Base-by-base conservation (phyloP, 208 protist genomes). In the Zelonia costaricensis region DNA sequence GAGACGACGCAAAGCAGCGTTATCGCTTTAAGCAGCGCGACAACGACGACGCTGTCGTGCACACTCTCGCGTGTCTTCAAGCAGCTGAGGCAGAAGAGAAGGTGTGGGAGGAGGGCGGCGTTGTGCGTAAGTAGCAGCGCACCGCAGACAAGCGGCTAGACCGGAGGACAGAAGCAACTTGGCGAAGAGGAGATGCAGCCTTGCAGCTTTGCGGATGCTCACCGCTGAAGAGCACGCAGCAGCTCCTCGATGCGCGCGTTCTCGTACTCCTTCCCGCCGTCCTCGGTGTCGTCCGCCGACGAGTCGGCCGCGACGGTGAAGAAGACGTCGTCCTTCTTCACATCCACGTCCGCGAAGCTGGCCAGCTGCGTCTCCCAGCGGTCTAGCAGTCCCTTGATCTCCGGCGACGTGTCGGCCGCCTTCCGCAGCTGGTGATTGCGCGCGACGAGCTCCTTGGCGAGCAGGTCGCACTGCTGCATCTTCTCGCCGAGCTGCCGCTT, bases 401-500 rank as follows among this genome's bases (percentile, higher is more conserved):
- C 40, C 6, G 54, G 54, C 20, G 76, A 69, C 6, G 38, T 53
- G 22, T 63, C 64, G 9, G 58, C 57, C 10, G 58, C 66, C 33
- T 61, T 73, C 28, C 66, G 66, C 31, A 73, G 58, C 39, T 73
- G 66, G 52, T 53, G n/a, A 49, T 73, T 73, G 44, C 66, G 66
- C 8, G 66, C 66, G 23, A 73, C 38, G 18, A 73, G 43, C 31
- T 73, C 66, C 23, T 42, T 46, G 0, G 59, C 51, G 4, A 86
- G 64, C 33, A 60, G 30, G 15, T 60, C 61, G 31, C 53, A 79
- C 56, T 72, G 61, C 42, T 55, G 39, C n/a, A 47, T 58, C 43
- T 73, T 64, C 36, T 73, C 51, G n/a, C 82, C 74, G 35, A 93
- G 60, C 55, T 82, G 70, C 31, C 56, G 49, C 45, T 48, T 54